phyloP scores from a whole-genome alignment of 2,329 filamentous ascomycete species.

The Exophiala aquamarina region DNA sequence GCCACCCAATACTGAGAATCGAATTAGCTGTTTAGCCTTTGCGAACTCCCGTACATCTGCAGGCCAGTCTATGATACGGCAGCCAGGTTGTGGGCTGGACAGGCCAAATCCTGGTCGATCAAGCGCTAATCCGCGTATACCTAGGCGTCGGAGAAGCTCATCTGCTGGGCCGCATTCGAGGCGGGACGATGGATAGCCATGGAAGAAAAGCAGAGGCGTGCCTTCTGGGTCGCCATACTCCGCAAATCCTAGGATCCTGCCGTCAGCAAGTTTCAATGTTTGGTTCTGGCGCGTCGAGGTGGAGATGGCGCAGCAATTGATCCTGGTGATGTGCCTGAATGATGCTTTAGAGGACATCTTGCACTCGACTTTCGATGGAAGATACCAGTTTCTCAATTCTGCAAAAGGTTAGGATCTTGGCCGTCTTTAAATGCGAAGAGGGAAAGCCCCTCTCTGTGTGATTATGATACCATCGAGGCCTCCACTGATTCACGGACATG shows the following conservation, averaged over 20 bases:
- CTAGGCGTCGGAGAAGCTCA: slow-evolving; percentile 33
- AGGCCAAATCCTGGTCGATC: slow-evolving; percentile 48
- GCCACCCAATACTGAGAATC: slow-evolving; percentile 44
- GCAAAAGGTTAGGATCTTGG: no score
- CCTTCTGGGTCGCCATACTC: slow-evolving; percentile 40
- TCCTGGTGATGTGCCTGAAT: no score
- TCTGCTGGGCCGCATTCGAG: slow-evolving; percentile 41
- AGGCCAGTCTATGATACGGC: slow-evolving; percentile 43
- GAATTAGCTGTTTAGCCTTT: slow-evolving; percentile 39
- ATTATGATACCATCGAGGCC: no score
- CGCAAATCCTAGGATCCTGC: slow-evolving; percentile 40
- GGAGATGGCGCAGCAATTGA: no score
- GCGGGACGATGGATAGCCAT: slow-evolving; percentile 46
- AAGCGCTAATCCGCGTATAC: slow-evolving; percentile 41
- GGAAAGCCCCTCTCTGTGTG: no score
- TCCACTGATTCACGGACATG: no score
- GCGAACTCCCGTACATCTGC: slow-evolving; percentile 43
- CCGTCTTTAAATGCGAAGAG: no score
- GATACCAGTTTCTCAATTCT: no score
- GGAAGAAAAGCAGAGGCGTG: slow-evolving; percentile 42
- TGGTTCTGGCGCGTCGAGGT: no score
- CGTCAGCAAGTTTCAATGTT: slow-evolving; percentile 35
- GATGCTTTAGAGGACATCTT: no score
- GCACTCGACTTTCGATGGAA: no score
- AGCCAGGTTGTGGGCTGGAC: slow-evolving; percentile 37